Evolutionary conservation across 495 filamentous ascomycete genomes (phyloP), one percentile per base, ranked within the genome.

Genomic region (Tuber umbilicatum): DNA sequence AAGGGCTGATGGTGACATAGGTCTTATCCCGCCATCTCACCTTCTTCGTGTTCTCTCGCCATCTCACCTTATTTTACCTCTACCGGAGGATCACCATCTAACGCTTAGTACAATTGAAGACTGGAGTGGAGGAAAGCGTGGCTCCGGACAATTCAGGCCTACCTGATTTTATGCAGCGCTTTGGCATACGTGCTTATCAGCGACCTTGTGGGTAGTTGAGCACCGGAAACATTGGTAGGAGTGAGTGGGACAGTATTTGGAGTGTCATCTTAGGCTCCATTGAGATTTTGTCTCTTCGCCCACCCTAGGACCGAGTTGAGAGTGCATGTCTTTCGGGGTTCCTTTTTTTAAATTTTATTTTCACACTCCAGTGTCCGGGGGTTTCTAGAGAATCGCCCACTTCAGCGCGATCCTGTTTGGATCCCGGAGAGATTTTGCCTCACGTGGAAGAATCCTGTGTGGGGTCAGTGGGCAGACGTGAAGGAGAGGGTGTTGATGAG

Each of bases 311-410:
- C 55, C 27, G 4, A 31, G 16, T 64, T 64, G 55, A 17, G 55
- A 64, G 55, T 64, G 55, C 55, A 64, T 64, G 55, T 64, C 55
- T 64, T 16, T 64, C 55, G 55, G 55, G 55, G 55, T 6, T 64
- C 27, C 14, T 64, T 64, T 64, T 35, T 35, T 14, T n/a, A n/a
- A n/a, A n/a, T 55, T 64, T 64, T 64, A 17, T 64, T 35, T 19
- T 35, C 5, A 16, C 55, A 64, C 27, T 35, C 55, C 12, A 19
- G n/a, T 60, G n/a, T 35, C 31, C 55, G 27, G 27, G 55, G 27
- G 27, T 64, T 64, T 64, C 55, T 2, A 64, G 55, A 31, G 55
- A 27, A 64, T 64, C 55, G 35, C 35, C 27, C 27, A 35, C 27
- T 17, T 35, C 12, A 64, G 27, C n/a, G 14, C n/a, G 27, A 64